Base-by-base conservation (phyloP, 129 eudicot genomes). In the Flaveria robusta region DNA sequence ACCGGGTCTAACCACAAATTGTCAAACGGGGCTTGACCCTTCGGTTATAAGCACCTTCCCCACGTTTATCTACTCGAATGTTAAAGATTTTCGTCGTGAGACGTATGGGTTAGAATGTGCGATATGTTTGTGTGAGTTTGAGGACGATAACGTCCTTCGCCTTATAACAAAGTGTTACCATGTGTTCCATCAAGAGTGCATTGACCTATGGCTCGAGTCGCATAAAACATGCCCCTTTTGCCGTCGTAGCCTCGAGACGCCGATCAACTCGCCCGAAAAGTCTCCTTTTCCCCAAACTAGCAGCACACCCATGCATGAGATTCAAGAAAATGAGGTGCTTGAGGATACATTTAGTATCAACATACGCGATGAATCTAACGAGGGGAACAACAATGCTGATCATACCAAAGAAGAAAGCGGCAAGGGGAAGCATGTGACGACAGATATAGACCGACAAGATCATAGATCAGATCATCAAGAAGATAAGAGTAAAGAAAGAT, bases 191-290 rank as follows among this genome's bases (percentile, higher is more conserved):
- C 92, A 88, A 85, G 96, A 90, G 19, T 93, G 98, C 51, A 82
- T 93, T 3, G 98, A 93, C 82, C 85, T 90, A 34, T 93, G 98
- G 98, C 88, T 93, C 9, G 87, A 82, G 76, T 77, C 86, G 20
- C 97, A 90, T 54, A 85, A 82, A 29, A 81, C 98, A 2, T 93
- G 98, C 45, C 98, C 98, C 0, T 95, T 90, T 19, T 93, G 98
- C 63, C 88, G 98, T 0, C 71, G 89, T 39, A 65, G 81, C 75
- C 91, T 90, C 5, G 90, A 85, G 58, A 24, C 75, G 1, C 85
- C 83, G 0, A 29, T 26, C 3, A 68, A 66, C 26, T 81, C 82
- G 0, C 86, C 78, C 0, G 69, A 62, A 43, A 83, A 81, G 20
- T 70, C 86, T 10, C 81, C 84, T 0, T 16, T 60, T 27, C 41